These are phyloP conservation scores for Mallotus japonicus DNA, from an alignment of 441 rosid species.

Conservation along the genomic window DNA sequence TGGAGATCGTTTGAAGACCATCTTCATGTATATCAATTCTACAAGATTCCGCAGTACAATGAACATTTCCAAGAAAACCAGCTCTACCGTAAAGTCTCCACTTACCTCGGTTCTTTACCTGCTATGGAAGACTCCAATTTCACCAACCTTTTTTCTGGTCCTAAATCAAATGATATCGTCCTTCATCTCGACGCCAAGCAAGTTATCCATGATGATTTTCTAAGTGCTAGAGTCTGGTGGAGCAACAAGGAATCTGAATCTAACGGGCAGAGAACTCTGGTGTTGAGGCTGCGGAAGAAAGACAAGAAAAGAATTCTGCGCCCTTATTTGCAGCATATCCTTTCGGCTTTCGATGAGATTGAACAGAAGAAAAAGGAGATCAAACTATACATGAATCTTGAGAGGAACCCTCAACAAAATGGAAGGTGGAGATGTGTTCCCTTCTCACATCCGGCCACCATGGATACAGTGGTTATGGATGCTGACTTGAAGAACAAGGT, in stretches of 20 bases:
- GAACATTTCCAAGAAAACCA: constrained; percentile 57
- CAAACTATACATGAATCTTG: constrained; percentile 53
- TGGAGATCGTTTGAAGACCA: constrained; percentile 42
- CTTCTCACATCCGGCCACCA: constrained; percentile 64
- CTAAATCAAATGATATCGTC: constrained; percentile 52
- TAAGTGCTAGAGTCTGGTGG: constrained; percentile 74
- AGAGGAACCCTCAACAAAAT: not conserved
- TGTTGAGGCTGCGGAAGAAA: constrained; percentile 59
- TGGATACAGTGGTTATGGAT: constrained; percentile 69
- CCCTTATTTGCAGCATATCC: constrained; percentile 78
- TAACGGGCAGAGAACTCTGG: constrained; percentile 25
- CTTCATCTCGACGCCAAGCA: constrained; percentile 64
- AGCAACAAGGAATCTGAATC: constrained; percentile 31
- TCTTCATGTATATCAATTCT: constrained; percentile 63
- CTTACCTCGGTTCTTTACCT: constrained; percentile 59
- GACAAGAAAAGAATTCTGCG: constrained; percentile 69
- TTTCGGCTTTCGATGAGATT: constrained; percentile 54
- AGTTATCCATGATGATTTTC: constrained; percentile 51
- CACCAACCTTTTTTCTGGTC: constrained; percentile 71
- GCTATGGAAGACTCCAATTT: constrained; percentile 68
- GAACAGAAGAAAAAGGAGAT: constrained; percentile 50
- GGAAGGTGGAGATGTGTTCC: constrained; percentile 59
- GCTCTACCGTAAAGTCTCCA: constrained; percentile 41
- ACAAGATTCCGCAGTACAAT: constrained; percentile 62
- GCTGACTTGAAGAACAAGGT: constrained; percentile 57